Percentiles rank a stretch among this genome's conserved stretches.
phyloP scores from a whole-genome alignment of 2,329 filamentous ascomycete genomes.

The Hymenotorrendiella dingleyae region DNA sequence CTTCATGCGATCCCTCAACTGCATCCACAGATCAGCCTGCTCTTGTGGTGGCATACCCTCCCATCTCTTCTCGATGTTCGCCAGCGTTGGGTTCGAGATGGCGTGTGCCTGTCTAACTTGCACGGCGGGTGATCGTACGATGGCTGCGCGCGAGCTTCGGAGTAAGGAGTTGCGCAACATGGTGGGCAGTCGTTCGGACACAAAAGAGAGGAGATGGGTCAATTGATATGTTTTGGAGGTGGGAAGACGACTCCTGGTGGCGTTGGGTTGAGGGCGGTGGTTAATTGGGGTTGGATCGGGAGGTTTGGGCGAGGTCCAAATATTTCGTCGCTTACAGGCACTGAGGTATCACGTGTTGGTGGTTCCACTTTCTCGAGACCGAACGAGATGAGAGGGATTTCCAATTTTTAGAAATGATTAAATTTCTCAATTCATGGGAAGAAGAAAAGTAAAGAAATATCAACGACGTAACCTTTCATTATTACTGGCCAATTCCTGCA shows the following conservation, averaged over 20 bases:
- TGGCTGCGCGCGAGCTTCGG: constrained; percentile 25
- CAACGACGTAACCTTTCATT: too few species aligned
- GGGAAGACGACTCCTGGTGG: constrained; percentile 8
- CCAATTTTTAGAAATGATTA: too few species aligned
- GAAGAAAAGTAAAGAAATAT: too few species aligned
- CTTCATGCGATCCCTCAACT: constrained; percentile 97
- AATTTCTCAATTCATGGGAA: too few species aligned
- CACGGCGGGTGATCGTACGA: constrained; percentile 34
- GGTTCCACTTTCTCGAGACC: too few species aligned
- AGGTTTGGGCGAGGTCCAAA: not conserved
- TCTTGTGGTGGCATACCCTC: constrained; percentile 96
- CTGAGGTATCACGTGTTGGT: too few species aligned
- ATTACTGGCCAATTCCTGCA: too few species aligned
- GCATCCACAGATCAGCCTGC: constrained; percentile 99
- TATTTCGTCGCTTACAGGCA: too few species aligned
- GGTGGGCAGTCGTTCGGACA: constrained; percentile 1
- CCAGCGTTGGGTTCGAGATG: constrained; percentile 95
- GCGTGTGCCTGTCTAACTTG: constrained; percentile 57
- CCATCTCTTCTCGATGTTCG: constrained; percentile 99
- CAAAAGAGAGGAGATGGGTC: constrained; percentile 6
- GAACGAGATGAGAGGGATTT: too few species aligned
- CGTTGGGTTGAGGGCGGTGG: not conserved
- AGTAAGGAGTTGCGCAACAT: constrained; percentile 15
- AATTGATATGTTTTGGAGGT: constrained; percentile 2
- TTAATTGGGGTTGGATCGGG: not conserved